phyloP scores from a whole-genome alignment of 129 eudicot species.

The Chrysanthemum makinoi region DNA sequence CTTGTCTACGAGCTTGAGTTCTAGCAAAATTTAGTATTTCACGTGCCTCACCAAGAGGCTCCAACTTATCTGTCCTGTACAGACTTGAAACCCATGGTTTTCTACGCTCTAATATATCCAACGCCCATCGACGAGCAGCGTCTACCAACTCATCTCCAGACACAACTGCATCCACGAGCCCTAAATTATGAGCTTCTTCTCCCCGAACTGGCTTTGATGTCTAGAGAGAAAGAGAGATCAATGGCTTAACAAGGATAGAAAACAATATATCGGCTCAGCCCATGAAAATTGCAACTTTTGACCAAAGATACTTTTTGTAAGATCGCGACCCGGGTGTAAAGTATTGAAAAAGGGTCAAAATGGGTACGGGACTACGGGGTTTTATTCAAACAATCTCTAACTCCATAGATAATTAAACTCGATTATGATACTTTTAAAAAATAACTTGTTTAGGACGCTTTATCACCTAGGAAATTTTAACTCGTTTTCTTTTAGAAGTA shows the following conservation, averaged over 20 bases:
- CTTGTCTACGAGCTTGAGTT: slow-evolving; percentile 74
- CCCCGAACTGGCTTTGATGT: slow-evolving; percentile 84
- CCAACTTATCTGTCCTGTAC: slow-evolving; percentile 78
- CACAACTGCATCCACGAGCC: slow-evolving; percentile 85
- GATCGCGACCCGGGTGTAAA: too few relatives aligned
- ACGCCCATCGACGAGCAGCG: slow-evolving; percentile 71
- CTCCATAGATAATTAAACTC: too few relatives aligned
- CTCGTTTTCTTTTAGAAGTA: neutral
- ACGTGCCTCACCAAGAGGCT: slow-evolving; percentile 89
- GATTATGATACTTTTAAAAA: too few relatives aligned
- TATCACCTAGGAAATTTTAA: neutral
- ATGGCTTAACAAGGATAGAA: neutral
- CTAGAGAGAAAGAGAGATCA: slow-evolving; percentile 34
- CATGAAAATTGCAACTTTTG: slow-evolving; percentile 15
- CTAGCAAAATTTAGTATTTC: slow-evolving; percentile 92
- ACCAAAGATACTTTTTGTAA: slow-evolving; percentile 1
- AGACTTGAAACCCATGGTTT: slow-evolving; percentile 80
- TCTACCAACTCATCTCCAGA: slow-evolving; percentile 59
- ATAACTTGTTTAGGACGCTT: too few relatives aligned
- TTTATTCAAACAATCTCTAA: too few relatives aligned
- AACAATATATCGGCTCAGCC: slow-evolving; percentile 7
- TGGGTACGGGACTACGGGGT: neutral
- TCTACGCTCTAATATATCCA: slow-evolving; percentile 71
- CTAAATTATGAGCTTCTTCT: slow-evolving; percentile 73
- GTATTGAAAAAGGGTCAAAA: neutral